Base-by-base conservation (phyloP, 179 eudicot genomes). In the Sideroxylon spinosum region DNA sequence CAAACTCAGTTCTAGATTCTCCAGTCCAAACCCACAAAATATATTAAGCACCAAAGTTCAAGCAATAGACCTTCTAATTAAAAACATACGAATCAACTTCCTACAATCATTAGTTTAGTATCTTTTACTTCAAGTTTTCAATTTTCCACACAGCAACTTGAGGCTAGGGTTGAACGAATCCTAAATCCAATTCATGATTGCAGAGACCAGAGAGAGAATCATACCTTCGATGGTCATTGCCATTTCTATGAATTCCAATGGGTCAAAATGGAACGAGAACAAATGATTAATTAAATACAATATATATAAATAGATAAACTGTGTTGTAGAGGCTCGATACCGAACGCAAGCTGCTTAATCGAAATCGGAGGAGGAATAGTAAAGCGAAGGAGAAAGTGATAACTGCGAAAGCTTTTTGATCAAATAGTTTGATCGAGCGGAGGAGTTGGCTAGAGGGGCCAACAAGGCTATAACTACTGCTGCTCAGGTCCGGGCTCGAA, bases 181-280 rank as follows among this genome's bases (percentile, higher is more conserved):
- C 17, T 52, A 28, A 64, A 59, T 28, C 17, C 50, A 63, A 50
- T 25, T 49, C 14, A 17, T 9, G 12, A 44, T 32, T 14, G 17
- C 10, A 76, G 22, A 50, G 32, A 44, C 44, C 22, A 23, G 57
- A 56, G 49, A 17, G 53, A 44, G 67, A 53, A 7, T 29, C 76
- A 64, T 37, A 81, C 86, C 86, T 84, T 81, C 86, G 69, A 78
- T 75, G 16, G 86, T 81, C 86, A 81, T 84, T 76, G 86, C 78
- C 86, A 84, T 84, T 28, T 65, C 72, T 19, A 55, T 72, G 64
- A 62, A 79, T 53, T 46, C 64, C 60, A 49, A 50, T 17, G n/a
- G 78, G 62, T 17, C 60, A 49, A 10, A n/a, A 20, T 14, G 37
- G 50, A 26, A 14, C 14, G 56, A 14, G 56, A 13, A 13, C 16